Base-by-base conservation (phyloP, 441 rosid genomes). In the Syzygium malaccense region DNA sequence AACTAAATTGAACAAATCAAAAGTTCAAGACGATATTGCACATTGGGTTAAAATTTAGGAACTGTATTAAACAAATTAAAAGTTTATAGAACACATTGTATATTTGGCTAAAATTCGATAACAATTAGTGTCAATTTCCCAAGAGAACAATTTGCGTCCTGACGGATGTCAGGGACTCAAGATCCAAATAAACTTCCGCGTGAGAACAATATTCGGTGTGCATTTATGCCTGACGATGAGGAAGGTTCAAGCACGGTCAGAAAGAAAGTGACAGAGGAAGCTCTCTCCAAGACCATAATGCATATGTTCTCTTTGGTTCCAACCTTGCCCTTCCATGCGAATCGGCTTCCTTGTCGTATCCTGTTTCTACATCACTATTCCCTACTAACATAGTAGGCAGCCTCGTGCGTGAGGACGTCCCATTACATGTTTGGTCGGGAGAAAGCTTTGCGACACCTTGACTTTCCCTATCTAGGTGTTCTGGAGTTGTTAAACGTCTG, bases 21-120 rank as follows among this genome's bases (percentile, higher is more conserved):
- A 45, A 45, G 48, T 45, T 45, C 48, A 45, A 45, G 48, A 45
- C 1, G 1, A 45, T 2, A 7, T 45, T 45, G 9, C 10, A 45
- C 10, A 45, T 45, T 45, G 2, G 2, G 48, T 8, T 45, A 45
- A 45, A 45, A 1, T 45, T 45, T 1, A 45, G 1, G 0, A 2
- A 45, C 1, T 1, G 8, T 1, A 41, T 41, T 41, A 8, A 45
- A 45, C 48, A 45, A 45, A 45, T 45, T 7, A 45, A 45, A 45
- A 7, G 48, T 45, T 7, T 45, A 45, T 45, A 2, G 9, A 7
- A 0, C 0, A 45, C 0, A 45, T 45, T 45, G 10, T 1, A 45
- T 45, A 45, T 45, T 7, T 45, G 48, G 0, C 10, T 9, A 45
- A 45, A 45, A 45, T 45, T 45, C 2, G 9, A 45, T 9, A 2